Base-by-base conservation (phyloP, 495 filamentous ascomycete species). In the Xylaria castorea region DNA sequence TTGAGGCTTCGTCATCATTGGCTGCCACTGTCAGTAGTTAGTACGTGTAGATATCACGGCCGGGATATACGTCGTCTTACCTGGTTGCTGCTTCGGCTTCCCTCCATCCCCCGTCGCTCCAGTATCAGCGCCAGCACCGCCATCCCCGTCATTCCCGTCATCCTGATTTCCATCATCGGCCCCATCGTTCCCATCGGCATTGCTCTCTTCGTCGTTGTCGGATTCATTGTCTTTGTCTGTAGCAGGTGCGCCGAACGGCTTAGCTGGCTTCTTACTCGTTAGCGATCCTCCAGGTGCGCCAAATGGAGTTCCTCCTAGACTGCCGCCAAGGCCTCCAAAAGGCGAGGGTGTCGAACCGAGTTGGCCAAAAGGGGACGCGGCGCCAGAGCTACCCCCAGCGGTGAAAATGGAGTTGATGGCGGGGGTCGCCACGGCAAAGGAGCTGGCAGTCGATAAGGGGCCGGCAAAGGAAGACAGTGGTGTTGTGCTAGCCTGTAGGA, bases 201-300 rank as follows among this genome's bases (percentile, higher is more conserved):
- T 78, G 12, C 80, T 82, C 11, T 85, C 87, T 1, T 88, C 85
- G 14, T 85, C 84, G 12, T 85, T 84, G 12, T 81, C 83, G 40
- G 68, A 77, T 14, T 80, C 83, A 5, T 88, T 88, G 22, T 91
- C 88, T 5, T 82, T 85, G n/a, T 92, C 89, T 46, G 87, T 87
- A 48, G 88, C 88, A 9, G 89, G 87, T 11, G 91, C 91, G 12
- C 94, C 93, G 75, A 97, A 92, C 0, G 92, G 83, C 80, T 87
- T 92, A 8, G 87, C 83, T 44, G 90, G 87, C 78, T 90, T 89
- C 42, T 83, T 87, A 58, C 82, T 82, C 73, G 87, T 88, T 61
- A 89, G 83, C 48, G 88, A 78, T 40, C 83, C 82, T 62, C 86
- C 89, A 36, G 90, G 88, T 44, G 89, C 89, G 20, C 91, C 92